These are phyloP conservation scores for Chlamydomonas sphaeroides DNA, from an alignment of 139 green algal genomes.

Conservation along the genomic window DNA sequence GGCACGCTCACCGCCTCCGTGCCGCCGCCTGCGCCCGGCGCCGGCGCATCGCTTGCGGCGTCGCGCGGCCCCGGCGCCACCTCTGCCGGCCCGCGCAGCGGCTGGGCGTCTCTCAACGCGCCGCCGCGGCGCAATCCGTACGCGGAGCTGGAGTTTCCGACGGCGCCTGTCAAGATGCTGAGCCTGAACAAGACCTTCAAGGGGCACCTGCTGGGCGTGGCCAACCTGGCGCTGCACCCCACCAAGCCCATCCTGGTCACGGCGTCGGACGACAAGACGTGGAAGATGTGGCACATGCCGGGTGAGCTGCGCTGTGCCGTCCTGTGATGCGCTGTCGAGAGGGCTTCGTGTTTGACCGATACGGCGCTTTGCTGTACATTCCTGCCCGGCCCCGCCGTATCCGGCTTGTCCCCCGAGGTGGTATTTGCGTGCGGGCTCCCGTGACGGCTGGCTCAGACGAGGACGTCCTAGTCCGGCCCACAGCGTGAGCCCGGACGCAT, in stretches of 20 bases:
- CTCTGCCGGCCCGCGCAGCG: conserved; percentile 30
- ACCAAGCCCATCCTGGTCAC: conserved; percentile 85
- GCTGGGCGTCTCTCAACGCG: conserved; percentile 48
- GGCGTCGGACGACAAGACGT: conserved; percentile 80
- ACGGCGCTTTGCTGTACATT: no score
- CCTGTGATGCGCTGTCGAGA: no score
- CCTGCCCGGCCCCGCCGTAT: no score
- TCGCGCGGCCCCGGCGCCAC: neutral
- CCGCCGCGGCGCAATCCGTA: conserved; percentile 64
- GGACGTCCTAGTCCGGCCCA: no score
- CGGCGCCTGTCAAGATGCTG: conserved; percentile 61
- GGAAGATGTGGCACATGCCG: conserved; percentile 69
- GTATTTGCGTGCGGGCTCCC: no score
- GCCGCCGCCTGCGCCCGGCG: neutral
- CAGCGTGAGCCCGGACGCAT: no score
- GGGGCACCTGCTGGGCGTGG: conserved; percentile 67
- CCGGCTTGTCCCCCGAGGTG: no score
- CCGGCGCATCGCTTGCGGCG: no score
- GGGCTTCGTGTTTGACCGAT: no score
- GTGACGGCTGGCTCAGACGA: no score
- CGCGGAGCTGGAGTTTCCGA: conserved; percentile 57
- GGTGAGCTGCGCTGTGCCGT: no score
- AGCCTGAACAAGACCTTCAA: conserved; percentile 80
- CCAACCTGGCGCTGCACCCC: conserved; percentile 81
- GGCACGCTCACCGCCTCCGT: neutral